Evolutionary conservation across 2,329 filamentous ascomycete genomes (phyloP).

Genomic region (Hysterium pulicare): DNA sequence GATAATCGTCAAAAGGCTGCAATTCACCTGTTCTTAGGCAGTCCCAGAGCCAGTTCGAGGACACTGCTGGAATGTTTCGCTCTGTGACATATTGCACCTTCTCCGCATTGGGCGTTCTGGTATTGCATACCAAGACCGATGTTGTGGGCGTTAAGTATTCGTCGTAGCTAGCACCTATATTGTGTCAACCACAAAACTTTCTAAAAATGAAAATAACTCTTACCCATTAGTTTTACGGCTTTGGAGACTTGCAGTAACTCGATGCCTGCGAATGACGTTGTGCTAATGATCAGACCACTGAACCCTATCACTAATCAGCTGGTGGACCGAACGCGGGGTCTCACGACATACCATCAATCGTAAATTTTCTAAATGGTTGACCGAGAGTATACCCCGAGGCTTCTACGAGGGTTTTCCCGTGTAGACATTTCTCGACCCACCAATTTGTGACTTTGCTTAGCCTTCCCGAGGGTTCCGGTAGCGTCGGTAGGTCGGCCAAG

Average conservation of each 20-base stretch:
- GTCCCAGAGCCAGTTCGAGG: slow-evolving; percentile 78
- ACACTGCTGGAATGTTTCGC: slow-evolving; percentile 78
- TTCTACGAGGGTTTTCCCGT: slow-evolving; percentile 67
- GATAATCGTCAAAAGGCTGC: slow-evolving; percentile 47
- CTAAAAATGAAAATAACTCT: slow-evolving; percentile 9
- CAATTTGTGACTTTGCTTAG: slow-evolving; percentile 70
- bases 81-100: slow-evolving; percentile 75
- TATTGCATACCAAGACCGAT: slow-evolving; percentile 75
- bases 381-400: slow-evolving; percentile 71
- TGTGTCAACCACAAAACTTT: slow-evolving; percentile 4
- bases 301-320: slow-evolving; percentile 54
- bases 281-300: slow-evolving; percentile 67
- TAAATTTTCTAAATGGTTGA: slow-evolving; percentile 69
- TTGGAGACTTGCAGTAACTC: slow-evolving; percentile 83
- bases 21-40: slow-evolving; percentile 59
- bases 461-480: slow-evolving; percentile 33
- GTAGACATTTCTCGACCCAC: slow-evolving; percentile 87
- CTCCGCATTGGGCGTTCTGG: slow-evolving; percentile 56
- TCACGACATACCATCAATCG: slow-evolving; percentile 51
- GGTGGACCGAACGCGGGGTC: slow-evolving; percentile 5
- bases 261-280: slow-evolving; percentile 77
- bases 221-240: slow-evolving; percentile 67
- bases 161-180: slow-evolving; percentile 68
- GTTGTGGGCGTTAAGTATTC: slow-evolving; percentile 69
- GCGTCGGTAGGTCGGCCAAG: slow-evolving; percentile 28